Base-by-base conservation (phyloP, 352 stramenopile species). In the Pythium apleroticum region DNA sequence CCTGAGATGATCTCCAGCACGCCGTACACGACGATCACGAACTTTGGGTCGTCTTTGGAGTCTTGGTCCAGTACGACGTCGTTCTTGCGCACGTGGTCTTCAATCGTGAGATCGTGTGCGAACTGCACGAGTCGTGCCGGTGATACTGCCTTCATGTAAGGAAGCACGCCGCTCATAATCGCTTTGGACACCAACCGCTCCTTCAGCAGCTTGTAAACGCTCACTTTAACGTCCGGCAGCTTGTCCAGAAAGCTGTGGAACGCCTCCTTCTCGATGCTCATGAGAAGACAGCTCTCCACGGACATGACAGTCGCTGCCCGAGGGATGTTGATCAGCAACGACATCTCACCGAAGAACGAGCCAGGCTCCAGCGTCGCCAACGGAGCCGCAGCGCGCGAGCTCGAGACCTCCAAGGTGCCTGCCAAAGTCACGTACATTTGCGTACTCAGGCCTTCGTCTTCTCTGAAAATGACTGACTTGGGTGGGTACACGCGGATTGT, bases 341-440 rank as follows among this genome's bases (percentile, higher is more conserved):
- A 88, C 84, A 93, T 93, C 54, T 93, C 84, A 4, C 84, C 84
- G 63, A 93, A 93, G 63, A 90, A 93, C 1, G 82, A 90, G 9
- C 84, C 84, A 2, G 84, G 69, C 19, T 84, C 79, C 0, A 93
- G 70, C 10, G 66, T 88, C 12, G 84, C 84, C n/a, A 93, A 68
- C 1, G 80, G 77, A 0, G 65, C 69, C 4, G 64, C 57, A 0
- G 77, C 67, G 12, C 80, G 73, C 0, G 82, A 84, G 48, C 80
- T 90, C 10, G 73, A 90, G 3, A 91, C 84, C 48, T 91, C 77
- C 1, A 93, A 66, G 11, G 71, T 72, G 0, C 82, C 84, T 4
- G 82, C 79, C 3, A 93, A 65, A 15, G 81, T 93, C 22, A 93
- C 76, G 57, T 88, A 93, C 80, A 93, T 89, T 65, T 93, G 82